Evolutionary conservation across 371 early-diverging fungal genomes (phyloP).

Genomic region (Syncephalastrum racemosum): DNA sequence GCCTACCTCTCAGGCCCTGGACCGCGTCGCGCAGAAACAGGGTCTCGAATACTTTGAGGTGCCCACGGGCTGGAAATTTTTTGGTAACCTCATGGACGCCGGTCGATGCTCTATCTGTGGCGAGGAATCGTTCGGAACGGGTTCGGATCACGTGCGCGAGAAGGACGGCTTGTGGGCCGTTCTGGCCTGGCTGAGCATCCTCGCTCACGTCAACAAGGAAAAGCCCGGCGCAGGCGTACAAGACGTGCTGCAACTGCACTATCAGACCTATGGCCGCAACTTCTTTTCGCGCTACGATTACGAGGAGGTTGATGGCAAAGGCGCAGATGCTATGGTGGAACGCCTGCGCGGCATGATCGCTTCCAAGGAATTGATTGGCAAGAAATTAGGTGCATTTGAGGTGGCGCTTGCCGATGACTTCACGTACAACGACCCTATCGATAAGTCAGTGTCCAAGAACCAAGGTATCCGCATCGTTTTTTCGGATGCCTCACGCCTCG

Average conservation of each 20-base stretch:
- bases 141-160: constrained; percentile 97
- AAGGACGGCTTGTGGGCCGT: constrained; percentile 99
- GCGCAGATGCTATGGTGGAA: constrained; percentile 79
- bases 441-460: constrained; percentile 80
- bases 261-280: constrained; percentile 88
- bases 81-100: constrained; percentile 98
- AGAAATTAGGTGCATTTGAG: constrained; percentile 59
- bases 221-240: constrained; percentile 60
- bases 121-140: constrained; percentile 98
- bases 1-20: constrained; percentile 94
- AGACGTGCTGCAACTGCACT: constrained; percentile 81
- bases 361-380: constrained; percentile 54
- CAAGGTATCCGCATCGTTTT: constrained; percentile 94
- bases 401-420: constrained; percentile 87
- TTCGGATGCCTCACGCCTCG: constrained; percentile 85
- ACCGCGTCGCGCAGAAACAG: constrained; percentile 85
- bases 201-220: constrained; percentile 73
- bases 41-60: constrained; percentile 81
- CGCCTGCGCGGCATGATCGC: constrained; percentile 60
- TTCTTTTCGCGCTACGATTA: constrained; percentile 97
- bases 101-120: constrained; percentile 94
- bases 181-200: constrained; percentile 93
- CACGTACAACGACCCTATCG: constrained; percentile 92
- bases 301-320: constrained; percentile 88
- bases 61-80: constrained; percentile 97